A percentile compares a stretch with the other conserved stretches of the same genome.
Conservation (phyloP, 257 asterid species). For the Euphrasia confusa region DNA sequence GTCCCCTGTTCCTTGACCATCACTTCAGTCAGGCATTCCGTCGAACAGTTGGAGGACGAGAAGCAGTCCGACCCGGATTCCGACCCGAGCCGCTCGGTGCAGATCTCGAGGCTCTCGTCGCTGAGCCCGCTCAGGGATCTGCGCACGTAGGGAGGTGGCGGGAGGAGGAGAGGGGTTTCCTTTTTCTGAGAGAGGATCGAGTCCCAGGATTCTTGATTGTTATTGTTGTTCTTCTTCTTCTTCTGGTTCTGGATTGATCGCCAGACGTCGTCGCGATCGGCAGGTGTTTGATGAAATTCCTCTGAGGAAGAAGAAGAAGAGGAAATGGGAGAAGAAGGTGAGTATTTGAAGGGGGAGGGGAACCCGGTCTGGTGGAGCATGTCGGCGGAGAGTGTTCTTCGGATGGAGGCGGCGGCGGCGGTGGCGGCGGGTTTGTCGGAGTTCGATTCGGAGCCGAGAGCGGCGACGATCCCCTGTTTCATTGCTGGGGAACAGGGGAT, state of each 20-base stretch:
- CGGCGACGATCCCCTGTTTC: constrained; percentile 68
- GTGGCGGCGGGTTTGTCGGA: constrained; percentile 27
- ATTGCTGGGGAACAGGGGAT: constrained; percentile 3
- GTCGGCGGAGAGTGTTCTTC: constrained; percentile 63
- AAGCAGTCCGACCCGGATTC: constrained; percentile 77
- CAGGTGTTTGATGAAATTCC: constrained; percentile 21
- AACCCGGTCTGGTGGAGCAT: constrained; percentile 44
- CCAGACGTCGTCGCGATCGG: constrained; percentile 51
- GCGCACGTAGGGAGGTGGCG: constrained; percentile 47
- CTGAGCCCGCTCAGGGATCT: constrained; percentile 45
- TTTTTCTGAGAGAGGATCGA: constrained; percentile 41
- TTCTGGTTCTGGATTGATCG: constrained; percentile 33
- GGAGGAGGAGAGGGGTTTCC: constrained; percentile 26
- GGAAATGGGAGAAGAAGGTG: constrained; percentile 21
- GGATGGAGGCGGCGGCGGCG: constrained; percentile 34
- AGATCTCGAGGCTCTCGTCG: constrained; percentile 63
- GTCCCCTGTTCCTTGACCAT: constrained; percentile 20
- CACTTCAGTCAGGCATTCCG: constrained; percentile 27
- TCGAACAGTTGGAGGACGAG: constrained; percentile 32
- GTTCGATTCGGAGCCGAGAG: constrained; percentile 49
- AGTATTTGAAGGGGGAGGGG: constrained; percentile 31
- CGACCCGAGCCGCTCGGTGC: constrained; percentile 88
- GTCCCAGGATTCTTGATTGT: constrained; percentile 36
- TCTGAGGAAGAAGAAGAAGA: constrained; percentile 30
- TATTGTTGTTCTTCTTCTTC: neutral